phyloP scores from a whole-genome alignment of 805 yeast genomes.

The Candida ficus region DNA sequence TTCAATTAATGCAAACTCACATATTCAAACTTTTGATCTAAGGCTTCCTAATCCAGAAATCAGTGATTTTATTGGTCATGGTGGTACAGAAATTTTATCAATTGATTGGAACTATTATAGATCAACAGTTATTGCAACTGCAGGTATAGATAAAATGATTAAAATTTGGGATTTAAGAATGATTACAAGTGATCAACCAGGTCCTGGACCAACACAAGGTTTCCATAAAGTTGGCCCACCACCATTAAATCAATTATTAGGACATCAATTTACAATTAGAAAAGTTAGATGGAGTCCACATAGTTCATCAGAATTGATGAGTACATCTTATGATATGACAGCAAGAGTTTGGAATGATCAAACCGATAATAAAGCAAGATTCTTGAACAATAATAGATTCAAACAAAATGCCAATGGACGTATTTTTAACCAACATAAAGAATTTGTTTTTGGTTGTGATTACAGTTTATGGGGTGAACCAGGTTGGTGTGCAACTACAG shows the following conservation, averaged over 20 bases:
- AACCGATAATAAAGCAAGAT: slow-evolving; percentile 52
- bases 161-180: slow-evolving; percentile 86
- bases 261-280: slow-evolving; percentile 87
- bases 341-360: slow-evolving; percentile 80
- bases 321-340: slow-evolving; percentile 91
- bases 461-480: slow-evolving; percentile 97
- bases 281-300: slow-evolving; percentile 90
- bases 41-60: slow-evolving; percentile 58
- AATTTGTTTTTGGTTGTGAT: slow-evolving; percentile 90
- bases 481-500: slow-evolving; percentile 92
- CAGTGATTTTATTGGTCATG: slow-evolving; percentile 63
- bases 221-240: slow-evolving; percentile 46
- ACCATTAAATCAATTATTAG: slow-evolving; percentile 71
- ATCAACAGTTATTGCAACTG: slow-evolving; percentile 73
- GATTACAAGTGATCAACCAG: slow-evolving; percentile 34
- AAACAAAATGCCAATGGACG: slow-evolving; percentile 47
- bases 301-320: slow-evolving; percentile 58
- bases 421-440: slow-evolving; percentile 67
- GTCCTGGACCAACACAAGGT: slow-evolving; percentile 31
- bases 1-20: slow-evolving; percentile 71
- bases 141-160: slow-evolving; percentile 85
- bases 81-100: slow-evolving; percentile 73
- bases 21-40: slow-evolving; percentile 76
- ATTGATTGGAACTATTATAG: slow-evolving; percentile 92
- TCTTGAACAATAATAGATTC: slow-evolving; percentile 37